A percentile compares a stretch with the other conserved stretches of the same genome.
Conservation (phyloP, 163 green algal genomes). For the Coccomyxa subellipsoidea region DNA sequence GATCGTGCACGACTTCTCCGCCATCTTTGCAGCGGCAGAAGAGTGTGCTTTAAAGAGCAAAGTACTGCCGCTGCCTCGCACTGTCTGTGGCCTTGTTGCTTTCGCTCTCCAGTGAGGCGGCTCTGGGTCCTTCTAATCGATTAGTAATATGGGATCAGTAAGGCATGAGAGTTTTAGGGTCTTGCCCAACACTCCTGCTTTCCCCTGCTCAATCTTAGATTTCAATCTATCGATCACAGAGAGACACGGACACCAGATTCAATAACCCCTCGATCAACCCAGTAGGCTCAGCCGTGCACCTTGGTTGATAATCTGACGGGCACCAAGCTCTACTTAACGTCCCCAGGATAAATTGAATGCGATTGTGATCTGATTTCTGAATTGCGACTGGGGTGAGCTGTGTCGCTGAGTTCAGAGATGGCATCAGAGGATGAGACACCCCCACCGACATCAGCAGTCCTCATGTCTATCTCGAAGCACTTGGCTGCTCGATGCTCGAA, state of each 20-base stretch:
- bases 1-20: constrained; percentile 89
- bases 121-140: neutral
- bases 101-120: neutral
- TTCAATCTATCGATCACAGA: no score
- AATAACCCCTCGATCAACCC: no score
- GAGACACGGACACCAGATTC: no score
- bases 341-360: neutral
- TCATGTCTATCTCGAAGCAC: constrained; percentile 65
- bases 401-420: neutral
- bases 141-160: neutral
- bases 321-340: no score
- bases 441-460: constrained; percentile 55
- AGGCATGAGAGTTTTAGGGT: neutral
- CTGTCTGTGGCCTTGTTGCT: no score
- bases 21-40: constrained; percentile 44
- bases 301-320: no score
- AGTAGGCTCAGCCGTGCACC: no score
- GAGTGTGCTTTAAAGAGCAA: neutral
- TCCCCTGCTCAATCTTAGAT: no score
- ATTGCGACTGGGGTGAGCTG: neutral
- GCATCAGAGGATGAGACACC: constrained; percentile 10
- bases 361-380: neutral
- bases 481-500: constrained; percentile 53
- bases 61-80: neutral
- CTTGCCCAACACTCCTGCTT: neutral